These are phyloP conservation scores for Rhinocladiella mackenziei DNA, from an alignment of 2,329 filamentous ascomycete species.

Conservation along the genomic window DNA sequence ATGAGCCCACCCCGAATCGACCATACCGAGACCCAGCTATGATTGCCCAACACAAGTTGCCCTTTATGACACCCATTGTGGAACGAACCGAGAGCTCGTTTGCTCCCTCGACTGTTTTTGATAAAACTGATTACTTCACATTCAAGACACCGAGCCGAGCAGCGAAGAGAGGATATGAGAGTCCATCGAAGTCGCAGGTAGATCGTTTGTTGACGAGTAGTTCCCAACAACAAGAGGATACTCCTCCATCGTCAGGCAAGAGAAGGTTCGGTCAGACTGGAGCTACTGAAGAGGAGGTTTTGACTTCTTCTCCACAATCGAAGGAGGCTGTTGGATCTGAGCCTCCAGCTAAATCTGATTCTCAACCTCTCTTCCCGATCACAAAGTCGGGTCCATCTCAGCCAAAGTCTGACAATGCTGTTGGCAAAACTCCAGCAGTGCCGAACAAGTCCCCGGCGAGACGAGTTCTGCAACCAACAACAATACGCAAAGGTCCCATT, in stretches of 20 bases:
- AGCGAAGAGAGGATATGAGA: conserved; percentile 30
- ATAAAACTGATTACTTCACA: conserved; percentile 57
- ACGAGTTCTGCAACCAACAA: conserved; percentile 19
- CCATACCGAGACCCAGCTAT: conserved; percentile 77
- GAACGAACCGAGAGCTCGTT: conserved; percentile 90
- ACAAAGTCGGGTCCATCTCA: background rate
- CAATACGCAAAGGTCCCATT: conserved; percentile 57
- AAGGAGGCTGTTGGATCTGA: conserved; percentile 5
- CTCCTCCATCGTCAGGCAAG: conserved; percentile 15
- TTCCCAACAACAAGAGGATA: conserved; percentile 56
- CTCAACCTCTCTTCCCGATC: background rate
- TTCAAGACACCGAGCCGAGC: conserved; percentile 75
- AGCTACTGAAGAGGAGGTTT: conserved; percentile 14
- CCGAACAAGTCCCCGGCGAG: conserved; percentile 31
- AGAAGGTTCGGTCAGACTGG: conserved; percentile 16
- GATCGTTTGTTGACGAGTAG: conserved; percentile 59
- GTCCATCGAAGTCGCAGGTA: conserved; percentile 35
- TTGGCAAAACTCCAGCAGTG: conserved; percentile 12
- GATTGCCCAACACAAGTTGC: conserved; percentile 82
- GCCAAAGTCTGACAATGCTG: conserved; percentile 14
- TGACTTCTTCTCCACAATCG: conserved; percentile 11
- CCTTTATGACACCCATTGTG: conserved; percentile 98
- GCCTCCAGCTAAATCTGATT: background rate
- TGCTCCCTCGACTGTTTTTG: conserved; percentile 57
- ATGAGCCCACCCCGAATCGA: conserved; percentile 65